phyloP scores from a whole-genome alignment of 106 monocot genomes.

The Iris macrosiphon region DNA sequence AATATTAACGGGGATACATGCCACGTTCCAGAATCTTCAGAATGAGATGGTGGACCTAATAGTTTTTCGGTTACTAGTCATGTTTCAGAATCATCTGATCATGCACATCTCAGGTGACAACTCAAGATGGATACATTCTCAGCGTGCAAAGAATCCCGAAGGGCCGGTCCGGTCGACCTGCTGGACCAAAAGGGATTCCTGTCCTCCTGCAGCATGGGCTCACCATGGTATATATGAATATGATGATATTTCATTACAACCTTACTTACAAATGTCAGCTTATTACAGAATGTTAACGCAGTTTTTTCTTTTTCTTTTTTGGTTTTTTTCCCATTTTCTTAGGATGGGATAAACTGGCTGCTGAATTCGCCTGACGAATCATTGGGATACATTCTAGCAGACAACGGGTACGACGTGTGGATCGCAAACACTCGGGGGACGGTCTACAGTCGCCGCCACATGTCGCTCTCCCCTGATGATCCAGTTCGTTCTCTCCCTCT shows the following conservation, averaged over 20 bases:
- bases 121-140: slow-evolving; percentile 57
- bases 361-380: slow-evolving; percentile 25
- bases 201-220: slow-evolving; percentile 46
- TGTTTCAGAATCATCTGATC: too few relatives aligned
- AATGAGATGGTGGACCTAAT: too few relatives aligned
- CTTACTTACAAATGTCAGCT: too few relatives aligned
- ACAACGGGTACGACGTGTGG: slow-evolving; percentile 38
- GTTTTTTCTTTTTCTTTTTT: too few relatives aligned
- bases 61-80: too few relatives aligned
- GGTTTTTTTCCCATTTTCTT: background rate
- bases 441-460: slow-evolving; percentile 11
- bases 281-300: too few relatives aligned
- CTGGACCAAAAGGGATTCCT: slow-evolving; percentile 3
- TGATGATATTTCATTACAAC: background rate
- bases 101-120: slow-evolving; percentile 52
- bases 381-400: slow-evolving; percentile 25
- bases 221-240: slow-evolving; percentile 20
- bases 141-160: slow-evolving; percentile 45
- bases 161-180: slow-evolving; percentile 7
- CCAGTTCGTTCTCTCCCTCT: slow-evolving; percentile 3
- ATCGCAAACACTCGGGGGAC: slow-evolving; percentile 32
- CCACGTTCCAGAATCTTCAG: too few relatives aligned
- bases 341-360: slow-evolving; percentile 30
- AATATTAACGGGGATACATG: too few relatives aligned
- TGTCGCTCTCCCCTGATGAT: slow-evolving; percentile 10